phyloP scores from a whole-genome alignment of 2,329 filamentous ascomycete species.

The Penicillium sp. region DNA sequence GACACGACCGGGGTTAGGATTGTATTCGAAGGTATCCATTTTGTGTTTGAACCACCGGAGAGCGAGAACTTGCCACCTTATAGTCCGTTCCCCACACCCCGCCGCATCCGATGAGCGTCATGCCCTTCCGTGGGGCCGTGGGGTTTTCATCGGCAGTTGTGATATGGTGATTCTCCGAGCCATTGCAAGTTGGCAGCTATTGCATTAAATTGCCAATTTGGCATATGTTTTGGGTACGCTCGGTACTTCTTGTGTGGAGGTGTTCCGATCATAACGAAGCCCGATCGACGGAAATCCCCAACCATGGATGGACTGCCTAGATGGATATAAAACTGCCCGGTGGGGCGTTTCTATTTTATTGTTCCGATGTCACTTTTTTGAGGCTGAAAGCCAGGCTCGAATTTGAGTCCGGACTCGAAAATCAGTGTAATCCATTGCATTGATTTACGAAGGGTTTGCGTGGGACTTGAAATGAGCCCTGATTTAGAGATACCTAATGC shows the following conservation, averaged over 20 bases:
- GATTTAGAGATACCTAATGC: not conserved
- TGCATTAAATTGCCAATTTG: not conserved
- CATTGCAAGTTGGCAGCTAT: not conserved
- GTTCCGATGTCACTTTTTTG: not conserved
- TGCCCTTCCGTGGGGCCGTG: slow-evolving; percentile 13
- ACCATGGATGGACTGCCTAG: not conserved
- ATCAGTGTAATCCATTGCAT: not conserved
- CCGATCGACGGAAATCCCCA: not conserved
- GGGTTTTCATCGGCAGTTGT: slow-evolving; percentile 17
- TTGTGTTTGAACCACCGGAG: not conserved
- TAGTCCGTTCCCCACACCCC: slow-evolving; percentile 16
- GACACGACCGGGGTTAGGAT: slow-evolving; percentile 52
- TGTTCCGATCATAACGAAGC: not conserved
- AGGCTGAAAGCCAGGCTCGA: not conserved
- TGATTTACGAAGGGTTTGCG: not conserved
- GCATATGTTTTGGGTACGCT: not conserved
- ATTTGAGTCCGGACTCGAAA: not conserved
- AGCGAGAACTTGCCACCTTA: slow-evolving; percentile 12
- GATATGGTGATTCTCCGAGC: not conserved
- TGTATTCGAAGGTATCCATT: slow-evolving; percentile 58
- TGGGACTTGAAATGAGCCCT: not conserved
- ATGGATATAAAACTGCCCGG: not conserved
- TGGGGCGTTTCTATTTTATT: not conserved
- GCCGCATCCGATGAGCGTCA: slow-evolving; percentile 11
- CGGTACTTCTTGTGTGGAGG: not conserved